Percentiles rank a stretch among this genome's conserved stretches.
Evolutionary conservation across 179 eudicot genomes (phyloP).

Genomic region (Beta macrorhiza): DNA sequence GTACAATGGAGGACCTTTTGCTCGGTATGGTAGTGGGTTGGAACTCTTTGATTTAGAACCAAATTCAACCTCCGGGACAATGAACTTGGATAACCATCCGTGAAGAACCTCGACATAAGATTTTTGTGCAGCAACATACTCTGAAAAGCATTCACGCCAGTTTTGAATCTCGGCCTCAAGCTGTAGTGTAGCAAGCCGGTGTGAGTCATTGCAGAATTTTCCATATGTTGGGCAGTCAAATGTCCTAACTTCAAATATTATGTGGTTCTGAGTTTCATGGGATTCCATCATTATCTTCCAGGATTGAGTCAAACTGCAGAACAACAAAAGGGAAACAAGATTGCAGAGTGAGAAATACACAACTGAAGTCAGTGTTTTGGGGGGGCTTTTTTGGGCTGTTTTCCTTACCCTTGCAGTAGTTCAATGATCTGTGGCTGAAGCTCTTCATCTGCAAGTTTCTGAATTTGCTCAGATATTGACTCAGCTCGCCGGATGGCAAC

Average conservation of each 20-base stretch:
- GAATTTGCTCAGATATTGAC: conserved; percentile 73
- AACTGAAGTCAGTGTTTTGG: too few species aligned
- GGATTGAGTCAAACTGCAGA: conserved; percentile 57
- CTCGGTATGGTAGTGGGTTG: conserved; percentile 36
- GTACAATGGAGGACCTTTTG: conserved; percentile 72
- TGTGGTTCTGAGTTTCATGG: conserved; percentile 71
- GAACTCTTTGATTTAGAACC: conserved; percentile 48
- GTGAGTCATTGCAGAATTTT: conserved; percentile 72
- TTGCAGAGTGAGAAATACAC: conserved; percentile 5
- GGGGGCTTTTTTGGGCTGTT: not conserved
- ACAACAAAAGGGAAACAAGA: not conserved
- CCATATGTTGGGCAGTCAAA: conserved; percentile 67
- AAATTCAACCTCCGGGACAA: conserved; percentile 64
- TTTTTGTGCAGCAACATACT: conserved; percentile 53
- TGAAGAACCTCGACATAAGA: conserved; percentile 57
- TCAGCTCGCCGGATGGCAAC: conserved; percentile 90
- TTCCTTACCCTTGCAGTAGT: conserved; percentile 74
- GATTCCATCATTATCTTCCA: conserved; percentile 75
- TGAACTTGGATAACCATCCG: conserved; percentile 68
- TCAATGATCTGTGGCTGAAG: conserved; percentile 83
- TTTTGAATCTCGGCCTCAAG: conserved; percentile 75
- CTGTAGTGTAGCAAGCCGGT: conserved; percentile 74
- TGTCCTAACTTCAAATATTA: conserved; percentile 61
- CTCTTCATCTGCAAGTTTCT: conserved; percentile 81
- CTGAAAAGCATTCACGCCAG: conserved; percentile 64